Evolutionary conservation across 2,329 filamentous ascomycete species (phyloP), one percentile per base, ranked within the genome.

Genomic region (Neonectria coccinea): DNA sequence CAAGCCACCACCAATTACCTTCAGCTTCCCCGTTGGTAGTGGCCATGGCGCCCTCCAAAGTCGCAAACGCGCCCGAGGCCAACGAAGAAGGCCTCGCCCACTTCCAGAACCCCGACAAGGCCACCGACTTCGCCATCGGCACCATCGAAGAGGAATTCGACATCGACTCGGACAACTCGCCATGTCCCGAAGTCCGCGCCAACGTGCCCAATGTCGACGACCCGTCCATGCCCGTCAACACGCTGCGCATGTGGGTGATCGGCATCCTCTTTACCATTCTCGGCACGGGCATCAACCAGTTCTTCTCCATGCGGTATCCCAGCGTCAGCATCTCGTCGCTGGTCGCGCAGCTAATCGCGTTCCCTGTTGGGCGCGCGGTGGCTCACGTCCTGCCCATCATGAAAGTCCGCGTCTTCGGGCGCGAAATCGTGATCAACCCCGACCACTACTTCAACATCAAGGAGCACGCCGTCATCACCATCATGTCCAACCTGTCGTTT

Each of bases 401-500:
- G 59, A 62, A 47, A 27, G 20, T 64, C 29, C 57, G 53, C 73
- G 74, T 69, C 70, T 10, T 75, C 67, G 25, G 68, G 42, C 8
- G 60, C 66, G 18, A 73, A 63, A 14, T 66, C 11, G 67, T 69
- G 5, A 67, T 81, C 33, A 83, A 83, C 62, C 81, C 80, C 0
- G 80, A 82, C 59, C 63, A 66, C 25, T 71, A 76, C 55, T 83
- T 83, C 71, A 83, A 83, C 65, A 79, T 82, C 71, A 83, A 83
- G 65, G 82, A 84, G 53, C 82, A 84, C 59, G 78, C 80, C 1
- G 66, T 83, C 14, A 77, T 83, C 39, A 81, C 81, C 41, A 82
- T 84, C 56, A 83, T 84, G 81, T 80, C 78, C 66, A 85, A 84
- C 63, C 81, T 83, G 18, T 82, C 81, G 1, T 84, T 84, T 57